A percentile compares a stretch with the other conserved stretches of the same genome.
phyloP scores from a whole-genome alignment of 495 filamentous ascomycete genomes.

The Neurospora sp. region DNA sequence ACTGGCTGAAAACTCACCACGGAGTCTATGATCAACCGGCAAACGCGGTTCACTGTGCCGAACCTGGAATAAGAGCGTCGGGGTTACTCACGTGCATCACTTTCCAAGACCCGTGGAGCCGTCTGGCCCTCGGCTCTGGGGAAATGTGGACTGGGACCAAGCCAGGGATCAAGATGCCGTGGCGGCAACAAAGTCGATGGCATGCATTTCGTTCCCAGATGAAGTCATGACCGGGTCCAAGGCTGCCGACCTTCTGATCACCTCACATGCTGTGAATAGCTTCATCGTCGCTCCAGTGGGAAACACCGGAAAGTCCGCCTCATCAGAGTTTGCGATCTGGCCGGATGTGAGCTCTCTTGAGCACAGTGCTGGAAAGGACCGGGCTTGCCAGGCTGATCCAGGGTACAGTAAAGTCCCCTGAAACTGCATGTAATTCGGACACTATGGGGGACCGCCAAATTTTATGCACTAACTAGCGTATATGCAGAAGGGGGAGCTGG shows the following conservation, averaged over 20 bases:
- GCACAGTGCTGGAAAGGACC: neutral
- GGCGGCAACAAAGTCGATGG: neutral
- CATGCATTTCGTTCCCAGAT: neutral
- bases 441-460: no score
- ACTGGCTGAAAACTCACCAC: neutral
- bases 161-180: neutral
- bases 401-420: no score
- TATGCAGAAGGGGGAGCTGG: no score
- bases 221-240: neutral
- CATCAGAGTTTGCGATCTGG: neutral
- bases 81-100: neutral
- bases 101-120: neutral
- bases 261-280: conserved; percentile 8
- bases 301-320: neutral
- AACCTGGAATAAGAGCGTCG: neutral
- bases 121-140: neutral
- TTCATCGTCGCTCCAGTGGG: neutral
- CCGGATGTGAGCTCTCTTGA: neutral
- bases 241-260: neutral
- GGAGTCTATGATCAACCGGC: neutral
- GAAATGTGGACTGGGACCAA: neutral
- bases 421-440: no score
- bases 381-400: neutral
- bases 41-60: neutral
- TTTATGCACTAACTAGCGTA: no score